These are phyloP conservation scores for Cavenderia fasciculata DNA, from an alignment of 78 protist species.

Conservation along the genomic window DNA sequence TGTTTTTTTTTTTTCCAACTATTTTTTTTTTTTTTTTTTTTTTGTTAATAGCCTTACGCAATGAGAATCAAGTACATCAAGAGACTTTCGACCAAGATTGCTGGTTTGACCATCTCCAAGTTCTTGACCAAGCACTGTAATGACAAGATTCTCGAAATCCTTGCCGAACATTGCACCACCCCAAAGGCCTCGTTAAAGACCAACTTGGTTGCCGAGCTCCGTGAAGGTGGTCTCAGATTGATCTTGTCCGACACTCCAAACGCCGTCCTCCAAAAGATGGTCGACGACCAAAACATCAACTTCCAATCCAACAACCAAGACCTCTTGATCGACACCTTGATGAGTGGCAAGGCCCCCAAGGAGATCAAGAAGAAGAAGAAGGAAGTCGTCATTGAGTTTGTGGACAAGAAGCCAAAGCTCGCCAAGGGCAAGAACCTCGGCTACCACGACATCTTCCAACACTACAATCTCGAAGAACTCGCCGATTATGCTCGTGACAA, in stretches of 20 bases:
- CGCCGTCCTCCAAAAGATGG: background rate
- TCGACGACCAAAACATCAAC: background rate
- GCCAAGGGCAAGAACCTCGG: conserved; percentile 3
- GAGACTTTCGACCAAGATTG: background rate
- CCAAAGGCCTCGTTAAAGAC: background rate
- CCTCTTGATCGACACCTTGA: background rate
- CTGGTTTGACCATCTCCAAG: background rate
- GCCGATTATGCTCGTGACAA: conserved; percentile 30
- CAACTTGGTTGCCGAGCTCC: background rate
- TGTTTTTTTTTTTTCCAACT: no score
- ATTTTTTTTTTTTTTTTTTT: background rate
- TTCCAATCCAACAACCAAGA: background rate
- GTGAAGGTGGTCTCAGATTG: conserved; percentile 12
- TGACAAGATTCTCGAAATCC: background rate
- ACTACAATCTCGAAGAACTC: conserved; percentile 66
- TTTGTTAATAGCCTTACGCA: background rate
- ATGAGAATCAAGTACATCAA: background rate
- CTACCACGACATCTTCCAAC: conserved; percentile 76
- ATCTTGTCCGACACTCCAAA: conserved; percentile 35
- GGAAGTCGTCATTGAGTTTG: conserved; percentile 2
- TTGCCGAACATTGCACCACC: background rate
- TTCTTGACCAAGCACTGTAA: background rate
- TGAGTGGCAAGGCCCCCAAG: conserved; percentile 50
- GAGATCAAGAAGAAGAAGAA: conserved; percentile 21
- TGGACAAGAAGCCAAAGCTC: conserved; percentile 7